Evolutionary conservation across 169 alveolate genomes (phyloP), one percentile per base, ranked within the genome.

Genomic region (Plasmodium coatneyi): DNA sequence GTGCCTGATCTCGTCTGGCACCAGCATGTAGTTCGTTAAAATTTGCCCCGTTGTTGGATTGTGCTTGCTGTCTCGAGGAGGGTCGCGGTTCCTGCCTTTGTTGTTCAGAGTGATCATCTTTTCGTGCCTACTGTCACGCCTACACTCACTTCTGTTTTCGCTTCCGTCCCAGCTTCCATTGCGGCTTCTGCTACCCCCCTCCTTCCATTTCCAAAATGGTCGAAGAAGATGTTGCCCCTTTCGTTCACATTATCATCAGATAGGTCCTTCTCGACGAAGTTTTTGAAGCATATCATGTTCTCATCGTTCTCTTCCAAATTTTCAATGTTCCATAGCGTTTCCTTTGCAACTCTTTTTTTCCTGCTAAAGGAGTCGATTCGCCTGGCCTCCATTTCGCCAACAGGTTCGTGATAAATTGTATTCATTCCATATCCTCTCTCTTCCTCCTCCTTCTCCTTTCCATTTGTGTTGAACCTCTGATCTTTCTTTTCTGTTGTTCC

Each of bases 1-100:
- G 83, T 91, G 92, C 60, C 95, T 28, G 41, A 91, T 91, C 54
- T 81, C 95, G 54, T 91, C 95, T 7, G 95, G 95, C 54, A 91
- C 92, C 54, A 81, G 28, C 19, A 91, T 32, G 76, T 91, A 91
- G 54, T 91, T 91, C 9, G 91, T 81, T 81, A 82, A 49, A 81
- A 81, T 91, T 1, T 81, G 74, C 46, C 84, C 92, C n/a, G 82
- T n/a, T 60, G 80, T 80, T 79, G 66, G 82, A 34, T 80, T 89
- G 82, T 79, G 71, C 52, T 71, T 80, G 34, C 19, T 66, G 28
- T 80, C 83, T 19, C 60, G 36, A 30, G n/a, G 36, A 7, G 60
- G 60, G 7, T 41, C 2, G 22, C 60, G 9, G 22, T 6, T 49
- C 60, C 22, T 12, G 7, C 60, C 60, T 32, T 14, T 16, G 25